A percentile compares a stretch with the other conserved stretches of the same genome.
Conservation (phyloP, 2,329 filamentous ascomycete species). For the Fusarium hainanense region DNA sequence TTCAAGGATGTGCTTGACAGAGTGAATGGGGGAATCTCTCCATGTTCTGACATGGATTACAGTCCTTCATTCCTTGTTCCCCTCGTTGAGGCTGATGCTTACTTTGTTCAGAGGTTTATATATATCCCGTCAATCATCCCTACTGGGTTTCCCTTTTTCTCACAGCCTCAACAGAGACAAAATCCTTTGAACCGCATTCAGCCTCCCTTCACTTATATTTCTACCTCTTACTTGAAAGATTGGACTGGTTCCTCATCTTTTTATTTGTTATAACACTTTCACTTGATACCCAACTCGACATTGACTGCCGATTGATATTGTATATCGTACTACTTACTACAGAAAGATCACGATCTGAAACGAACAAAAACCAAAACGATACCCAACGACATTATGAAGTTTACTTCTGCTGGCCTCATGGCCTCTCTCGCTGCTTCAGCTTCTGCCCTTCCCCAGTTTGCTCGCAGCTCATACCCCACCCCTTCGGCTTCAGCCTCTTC, state of each 20-base stretch:
- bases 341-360: neutral
- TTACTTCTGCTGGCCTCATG: slow-evolving; percentile 35
- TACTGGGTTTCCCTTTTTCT: neutral
- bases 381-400: slow-evolving; percentile 36
- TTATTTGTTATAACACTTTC: neutral
- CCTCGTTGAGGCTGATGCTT: slow-evolving; percentile 32
- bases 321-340: neutral
- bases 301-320: slow-evolving; percentile 22
- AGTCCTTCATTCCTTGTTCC: slow-evolving; percentile 8
- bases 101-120: slow-evolving; percentile 13
- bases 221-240: slow-evolving; percentile 12
- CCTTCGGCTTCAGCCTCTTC: slow-evolving; percentile 12
- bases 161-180: slow-evolving; percentile 20
- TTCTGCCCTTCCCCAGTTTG: slow-evolving; percentile 32
- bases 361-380: slow-evolving; percentile 8
- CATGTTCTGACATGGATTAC: slow-evolving; percentile 8
- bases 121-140: slow-evolving; percentile 14
- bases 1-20: slow-evolving; percentile 18
- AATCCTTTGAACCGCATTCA: slow-evolving; percentile 18
- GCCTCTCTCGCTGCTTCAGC: slow-evolving; percentile 33
- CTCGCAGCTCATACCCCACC: slow-evolving; percentile 21
- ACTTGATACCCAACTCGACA: slow-evolving; percentile 24
- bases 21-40: neutral
- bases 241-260: slow-evolving; percentile 29
- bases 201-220: slow-evolving; percentile 23